phyloP scores from a whole-genome alignment of 306 rosid species.

The Fragaria vesca region DNA sequence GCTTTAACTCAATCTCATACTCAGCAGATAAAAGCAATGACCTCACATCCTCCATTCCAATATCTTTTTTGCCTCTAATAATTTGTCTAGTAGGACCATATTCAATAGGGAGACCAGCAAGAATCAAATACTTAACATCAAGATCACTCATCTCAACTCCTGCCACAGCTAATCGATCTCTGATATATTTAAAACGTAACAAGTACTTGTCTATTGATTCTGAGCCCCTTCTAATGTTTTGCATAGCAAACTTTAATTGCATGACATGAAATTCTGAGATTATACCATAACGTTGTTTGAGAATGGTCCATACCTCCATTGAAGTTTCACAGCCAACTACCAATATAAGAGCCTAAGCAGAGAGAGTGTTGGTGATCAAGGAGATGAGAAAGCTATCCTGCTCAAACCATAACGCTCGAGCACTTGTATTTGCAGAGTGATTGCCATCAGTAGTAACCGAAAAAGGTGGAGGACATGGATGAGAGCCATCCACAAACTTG shows the following conservation, averaged over 20 bases:
- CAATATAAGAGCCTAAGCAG: neutral
- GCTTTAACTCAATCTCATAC: neutral
- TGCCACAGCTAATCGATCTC: neutral
- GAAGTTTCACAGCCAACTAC: neutral
- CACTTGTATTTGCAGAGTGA: no score
- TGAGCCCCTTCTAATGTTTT: neutral
- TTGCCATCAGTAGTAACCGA: no score
- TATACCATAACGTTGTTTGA: neutral
- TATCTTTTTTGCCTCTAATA: neutral
- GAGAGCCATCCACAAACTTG: no score
- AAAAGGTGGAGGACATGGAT: no score
- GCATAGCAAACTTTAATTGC: neutral
- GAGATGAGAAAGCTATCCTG: neutral
- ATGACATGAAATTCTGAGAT: neutral
- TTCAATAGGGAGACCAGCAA: neutral
- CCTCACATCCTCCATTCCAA: neutral
- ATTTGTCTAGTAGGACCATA: neutral
- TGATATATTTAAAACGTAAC: neutral
- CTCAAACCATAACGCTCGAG: no score
- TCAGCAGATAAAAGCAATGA: neutral
- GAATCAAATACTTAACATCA: neutral
- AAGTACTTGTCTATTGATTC: neutral
- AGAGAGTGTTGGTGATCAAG: neutral
- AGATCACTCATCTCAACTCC: neutral
- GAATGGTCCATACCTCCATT: neutral